Percentiles rank a stretch among this genome's conserved stretches.
Evolutionary conservation across 345 rosid species (phyloP).

Genomic region (Citrus mangshanensis): DNA sequence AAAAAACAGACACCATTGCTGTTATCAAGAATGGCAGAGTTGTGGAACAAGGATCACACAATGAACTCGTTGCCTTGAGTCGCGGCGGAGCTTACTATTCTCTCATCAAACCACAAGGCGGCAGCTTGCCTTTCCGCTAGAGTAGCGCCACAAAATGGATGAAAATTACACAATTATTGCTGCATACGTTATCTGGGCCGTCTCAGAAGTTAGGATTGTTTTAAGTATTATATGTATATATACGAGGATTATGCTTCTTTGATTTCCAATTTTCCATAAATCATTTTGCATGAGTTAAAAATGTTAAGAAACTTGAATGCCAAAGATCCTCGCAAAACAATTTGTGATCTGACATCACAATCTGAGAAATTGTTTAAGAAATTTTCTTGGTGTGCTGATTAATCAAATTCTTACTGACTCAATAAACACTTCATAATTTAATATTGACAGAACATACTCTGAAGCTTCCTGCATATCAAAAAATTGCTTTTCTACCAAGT

Average conservation of each 20-base stretch:
- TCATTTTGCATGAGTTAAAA: neutral
- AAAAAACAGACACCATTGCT: conserved; percentile 49
- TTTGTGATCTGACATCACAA: neutral
- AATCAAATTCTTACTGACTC: neutral
- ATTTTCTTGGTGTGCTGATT: neutral
- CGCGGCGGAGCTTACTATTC: conserved; percentile 40
- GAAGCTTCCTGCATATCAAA: neutral
- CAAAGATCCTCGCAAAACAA: neutral
- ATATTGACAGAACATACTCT: neutral
- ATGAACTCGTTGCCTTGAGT: conserved; percentile 43
- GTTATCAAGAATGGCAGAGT: conserved; percentile 53
- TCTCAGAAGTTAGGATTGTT: neutral
- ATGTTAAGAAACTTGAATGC: neutral
- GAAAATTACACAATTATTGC: neutral
- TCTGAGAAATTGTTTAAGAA: neutral
- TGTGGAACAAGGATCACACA: conserved; percentile 53
- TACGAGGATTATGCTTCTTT: neutral
- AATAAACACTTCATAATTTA: neutral
- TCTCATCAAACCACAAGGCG: conserved; percentile 32
- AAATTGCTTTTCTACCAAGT: neutral
- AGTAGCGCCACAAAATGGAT: neutral
- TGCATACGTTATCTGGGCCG: neutral
- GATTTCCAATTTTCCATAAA: neutral
- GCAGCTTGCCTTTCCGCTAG: conserved; percentile 31
- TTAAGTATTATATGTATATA: neutral